Evolutionary conservation across 148 eudicot genomes (phyloP).

Genomic region (Diospyros lotus): DNA sequence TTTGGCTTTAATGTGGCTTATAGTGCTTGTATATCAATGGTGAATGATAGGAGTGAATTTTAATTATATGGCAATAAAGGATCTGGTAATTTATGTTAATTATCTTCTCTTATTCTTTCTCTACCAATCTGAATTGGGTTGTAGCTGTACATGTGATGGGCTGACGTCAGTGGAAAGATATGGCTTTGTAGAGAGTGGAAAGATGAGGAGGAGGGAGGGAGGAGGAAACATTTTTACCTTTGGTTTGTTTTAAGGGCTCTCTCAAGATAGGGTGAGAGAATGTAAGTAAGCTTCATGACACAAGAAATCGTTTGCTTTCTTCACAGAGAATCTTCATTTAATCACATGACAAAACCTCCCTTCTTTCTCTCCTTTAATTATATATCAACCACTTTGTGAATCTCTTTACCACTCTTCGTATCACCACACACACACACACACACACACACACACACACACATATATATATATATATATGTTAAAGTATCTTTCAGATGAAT

Average conservation of each 20-base stretch:
- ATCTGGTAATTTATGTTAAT: not conserved
- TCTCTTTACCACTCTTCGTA: too few species aligned
- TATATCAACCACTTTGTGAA: too few species aligned
- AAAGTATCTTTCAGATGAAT: too few species aligned
- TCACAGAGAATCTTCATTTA: too few species aligned
- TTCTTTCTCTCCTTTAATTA: too few species aligned
- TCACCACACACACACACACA: too few species aligned
- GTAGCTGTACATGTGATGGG: not conserved
- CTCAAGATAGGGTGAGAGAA: not conserved
- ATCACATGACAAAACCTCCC: too few species aligned
- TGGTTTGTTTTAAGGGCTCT: not conserved
- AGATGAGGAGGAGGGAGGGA: not conserved
- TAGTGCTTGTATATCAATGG: not conserved
- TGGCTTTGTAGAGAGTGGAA: not conserved
- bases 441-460: too few species aligned
- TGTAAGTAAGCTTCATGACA: too few species aligned
- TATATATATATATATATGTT: too few species aligned
- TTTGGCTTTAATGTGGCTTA: not conserved
- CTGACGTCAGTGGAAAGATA: not conserved
- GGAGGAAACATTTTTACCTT: slow-evolving; percentile 5
- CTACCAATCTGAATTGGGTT: not conserved
- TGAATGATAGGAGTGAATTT: not conserved
- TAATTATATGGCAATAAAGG: slow-evolving; percentile 1
- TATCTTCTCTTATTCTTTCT: not conserved
- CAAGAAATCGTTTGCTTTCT: too few species aligned